phyloP scores from a whole-genome alignment of 768 basidiomycete genomes.

The Russula vinacea region DNA sequence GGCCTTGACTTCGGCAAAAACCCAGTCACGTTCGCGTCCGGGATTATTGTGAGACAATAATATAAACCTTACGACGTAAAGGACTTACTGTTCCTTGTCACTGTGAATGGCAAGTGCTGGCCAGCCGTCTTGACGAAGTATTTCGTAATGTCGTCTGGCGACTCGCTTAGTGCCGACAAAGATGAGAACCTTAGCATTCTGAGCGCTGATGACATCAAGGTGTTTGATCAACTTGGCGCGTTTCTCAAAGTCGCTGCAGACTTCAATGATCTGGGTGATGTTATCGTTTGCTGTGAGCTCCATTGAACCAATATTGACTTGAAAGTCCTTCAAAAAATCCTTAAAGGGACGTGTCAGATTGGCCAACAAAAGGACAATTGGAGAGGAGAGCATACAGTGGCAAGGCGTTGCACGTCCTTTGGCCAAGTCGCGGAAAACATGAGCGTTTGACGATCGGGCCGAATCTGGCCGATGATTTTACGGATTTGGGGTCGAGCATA shows the following conservation, averaged over 20 bases:
- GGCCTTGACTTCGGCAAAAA: conserved; percentile 95
- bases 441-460: conserved; percentile 96
- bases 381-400: conserved; percentile 52
- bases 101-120: conserved; percentile 99
- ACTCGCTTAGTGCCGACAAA: conserved; percentile 98
- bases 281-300: conserved; percentile 98
- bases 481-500: conserved; percentile 99
- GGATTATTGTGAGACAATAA: conserved; percentile 8
- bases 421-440: conserved; percentile 99
- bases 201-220: conserved; percentile 91
- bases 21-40: conserved; percentile 99
- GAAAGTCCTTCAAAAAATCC: conserved; percentile 95
- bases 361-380: not conserved
- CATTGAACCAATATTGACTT: conserved; percentile 99
- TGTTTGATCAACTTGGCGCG: conserved; percentile 94
- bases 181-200: conserved; percentile 98
- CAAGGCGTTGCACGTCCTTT: conserved; percentile 97
- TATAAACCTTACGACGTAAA: not conserved
- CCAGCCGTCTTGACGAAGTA: conserved; percentile 98
- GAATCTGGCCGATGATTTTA: conserved; percentile 95
- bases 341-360: conserved; percentile 33
- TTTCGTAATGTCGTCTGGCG: conserved; percentile 96
- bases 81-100: conserved; percentile 92
- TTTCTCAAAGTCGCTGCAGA: conserved; percentile 97
- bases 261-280: conserved; percentile 92